Conservation (phyloP, 805 yeast species). For the Brettanomyces naardenensis region DNA sequence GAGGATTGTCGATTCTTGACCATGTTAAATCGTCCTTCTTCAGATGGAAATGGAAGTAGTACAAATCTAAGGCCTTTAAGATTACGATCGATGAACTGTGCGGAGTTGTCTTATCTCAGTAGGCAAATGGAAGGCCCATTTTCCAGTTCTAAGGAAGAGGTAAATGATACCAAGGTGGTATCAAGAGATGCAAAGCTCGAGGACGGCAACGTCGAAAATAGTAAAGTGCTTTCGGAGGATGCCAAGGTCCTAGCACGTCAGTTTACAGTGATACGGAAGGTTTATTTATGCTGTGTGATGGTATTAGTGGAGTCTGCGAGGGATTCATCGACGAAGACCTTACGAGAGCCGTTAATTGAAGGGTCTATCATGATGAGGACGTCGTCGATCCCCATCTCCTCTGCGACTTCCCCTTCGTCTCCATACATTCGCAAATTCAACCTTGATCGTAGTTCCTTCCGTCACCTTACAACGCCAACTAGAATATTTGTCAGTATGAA, state of each 20-base stretch:
- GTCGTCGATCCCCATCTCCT: too few relatives aligned
- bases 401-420: conserved; percentile 9
- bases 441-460: conserved; percentile 1
- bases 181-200: too few relatives aligned
- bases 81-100: conserved; percentile 7
- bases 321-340: neutral
- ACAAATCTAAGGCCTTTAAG: conserved; percentile 13
- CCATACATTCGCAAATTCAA: conserved; percentile 12
- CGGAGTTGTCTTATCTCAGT: conserved; percentile 5
- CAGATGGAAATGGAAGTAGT: conserved; percentile 6
- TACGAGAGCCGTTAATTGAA: neutral
- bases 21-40: conserved; percentile 12
- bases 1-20: conserved; percentile 15
- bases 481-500: conserved; percentile 11
- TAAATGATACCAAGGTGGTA: too few relatives aligned
- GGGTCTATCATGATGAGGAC: too few relatives aligned
- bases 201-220: too few relatives aligned
- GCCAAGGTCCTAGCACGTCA: conserved; percentile 12
- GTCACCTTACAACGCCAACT: conserved; percentile 7
- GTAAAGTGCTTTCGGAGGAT: conserved; percentile 10
- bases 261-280: conserved; percentile 14
- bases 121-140: neutral
- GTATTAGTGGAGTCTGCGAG: conserved; percentile 13
- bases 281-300: conserved; percentile 17
- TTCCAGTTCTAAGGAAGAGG: conserved; percentile 1